Conservation (phyloP, 169 alveolate genomes). For the Cardiosporidium cionae region DNA sequence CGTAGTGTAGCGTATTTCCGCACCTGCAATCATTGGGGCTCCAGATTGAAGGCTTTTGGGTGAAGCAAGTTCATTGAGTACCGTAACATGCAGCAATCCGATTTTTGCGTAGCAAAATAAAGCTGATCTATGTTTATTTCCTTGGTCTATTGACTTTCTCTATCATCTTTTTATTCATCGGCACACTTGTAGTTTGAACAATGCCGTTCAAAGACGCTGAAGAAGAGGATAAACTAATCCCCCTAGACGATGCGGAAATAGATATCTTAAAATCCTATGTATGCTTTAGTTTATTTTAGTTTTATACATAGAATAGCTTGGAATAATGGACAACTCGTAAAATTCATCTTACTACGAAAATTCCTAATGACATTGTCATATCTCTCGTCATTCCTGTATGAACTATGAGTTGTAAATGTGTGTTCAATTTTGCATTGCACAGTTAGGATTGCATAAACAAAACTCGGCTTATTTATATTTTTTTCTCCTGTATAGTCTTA, state of each 20-base stretch:
- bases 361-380: not conserved
- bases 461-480: not conserved
- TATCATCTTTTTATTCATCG: no score
- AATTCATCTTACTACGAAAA: not conserved
- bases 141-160: no score
- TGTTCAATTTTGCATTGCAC: not conserved
- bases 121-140: no score
- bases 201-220: not conserved
- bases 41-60: no score
- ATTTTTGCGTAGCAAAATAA: no score
- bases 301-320: not conserved
- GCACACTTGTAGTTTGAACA: no score
- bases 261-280: slow-evolving; percentile 41
- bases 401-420: not conserved
- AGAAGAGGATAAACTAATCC: not conserved
- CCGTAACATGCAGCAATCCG: no score
- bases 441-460: not conserved
- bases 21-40: no score
- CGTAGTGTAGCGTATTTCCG: no score
- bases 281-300: no score
- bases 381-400: not conserved
- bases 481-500: not conserved
- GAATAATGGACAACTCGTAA: not conserved
- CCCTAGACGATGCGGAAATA: slow-evolving; percentile 43
- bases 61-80: no score